Conservation (phyloP, 371 early-diverging fungal genomes). For the Mucor racemosus region DNA sequence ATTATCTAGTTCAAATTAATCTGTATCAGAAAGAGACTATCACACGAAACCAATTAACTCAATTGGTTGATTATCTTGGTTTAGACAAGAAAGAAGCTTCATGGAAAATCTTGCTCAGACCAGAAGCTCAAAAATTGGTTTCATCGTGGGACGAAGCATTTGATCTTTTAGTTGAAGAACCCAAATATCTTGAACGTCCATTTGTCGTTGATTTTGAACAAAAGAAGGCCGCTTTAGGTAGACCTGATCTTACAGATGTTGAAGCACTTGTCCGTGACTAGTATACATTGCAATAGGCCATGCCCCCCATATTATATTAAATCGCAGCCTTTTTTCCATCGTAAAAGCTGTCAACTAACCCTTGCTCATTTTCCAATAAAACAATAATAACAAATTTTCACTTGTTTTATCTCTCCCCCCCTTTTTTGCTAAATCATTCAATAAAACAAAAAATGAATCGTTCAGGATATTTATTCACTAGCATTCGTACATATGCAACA, state of each 20-base stretch:
- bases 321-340: neutral
- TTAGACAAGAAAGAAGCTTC: constrained; percentile 20
- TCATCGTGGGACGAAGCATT: constrained; percentile 39
- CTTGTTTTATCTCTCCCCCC: neutral
- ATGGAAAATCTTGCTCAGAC: constrained; percentile 37
- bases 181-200: constrained; percentile 50
- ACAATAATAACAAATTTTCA: neutral
- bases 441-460: constrained; percentile 16
- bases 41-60: constrained; percentile 28
- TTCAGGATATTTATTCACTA: constrained; percentile 19
- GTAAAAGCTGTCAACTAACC: constrained; percentile 4
- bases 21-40: constrained; percentile 39
- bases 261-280: constrained; percentile 22
- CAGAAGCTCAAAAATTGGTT: constrained; percentile 37
- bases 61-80: constrained; percentile 38
- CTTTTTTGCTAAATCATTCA: neutral
- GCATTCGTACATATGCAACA: constrained; percentile 48
- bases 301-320: neutral
- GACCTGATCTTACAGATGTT: constrained; percentile 45
- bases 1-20: constrained; percentile 35
- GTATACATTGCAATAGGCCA: no score
- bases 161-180: constrained; percentile 40
- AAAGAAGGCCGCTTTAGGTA: constrained; percentile 50
- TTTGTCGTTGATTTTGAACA: constrained; percentile 50
- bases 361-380: constrained; percentile 2